These are phyloP conservation scores for Vickermania spadyakhi DNA, from an alignment of 208 protist genomes.

Conservation along the genomic window DNA sequence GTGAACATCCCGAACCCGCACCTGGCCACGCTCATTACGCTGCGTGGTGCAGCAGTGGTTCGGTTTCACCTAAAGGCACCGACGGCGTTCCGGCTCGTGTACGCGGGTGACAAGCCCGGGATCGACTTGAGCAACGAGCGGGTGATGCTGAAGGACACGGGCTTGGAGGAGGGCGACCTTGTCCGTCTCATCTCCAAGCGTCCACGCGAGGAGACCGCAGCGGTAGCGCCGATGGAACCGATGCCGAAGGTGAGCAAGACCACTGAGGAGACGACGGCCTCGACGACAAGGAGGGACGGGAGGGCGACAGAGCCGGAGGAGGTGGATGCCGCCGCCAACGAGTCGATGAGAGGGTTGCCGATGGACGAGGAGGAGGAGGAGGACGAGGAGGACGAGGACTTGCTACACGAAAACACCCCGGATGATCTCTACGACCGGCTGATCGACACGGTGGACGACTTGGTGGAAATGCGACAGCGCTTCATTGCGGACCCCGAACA, in stretches of 20 bases:
- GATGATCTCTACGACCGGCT: conserved; percentile 45
- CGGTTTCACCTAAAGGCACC: conserved; percentile 54
- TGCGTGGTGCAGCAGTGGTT: conserved; percentile 64
- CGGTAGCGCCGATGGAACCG: not conserved
- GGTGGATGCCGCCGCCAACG: conserved; percentile 3
- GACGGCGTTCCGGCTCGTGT: conserved; percentile 31
- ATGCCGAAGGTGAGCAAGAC: not conserved
- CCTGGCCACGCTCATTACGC: conserved; percentile 49
- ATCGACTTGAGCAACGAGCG: conserved; percentile 54
- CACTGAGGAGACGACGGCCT: not conserved
- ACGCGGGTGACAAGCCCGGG: not conserved
- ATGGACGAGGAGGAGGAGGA: conserved; percentile 13
- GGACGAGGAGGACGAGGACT: conserved; percentile 9
- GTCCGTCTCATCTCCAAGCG: conserved; percentile 31
- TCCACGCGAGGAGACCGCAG: not conserved
- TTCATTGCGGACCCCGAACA: conserved; percentile 62
- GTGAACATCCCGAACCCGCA: conserved; percentile 60
- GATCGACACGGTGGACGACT: conserved; percentile 44
- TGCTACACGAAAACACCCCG: conserved; percentile 3
- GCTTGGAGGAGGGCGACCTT: conserved; percentile 57
- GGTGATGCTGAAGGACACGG: conserved; percentile 40
- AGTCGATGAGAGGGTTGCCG: conserved; percentile 13
- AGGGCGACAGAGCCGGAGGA: not conserved
- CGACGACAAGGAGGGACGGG: not conserved
- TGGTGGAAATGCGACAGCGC: conserved; percentile 64